These are phyloP conservation scores for Tritrichomonas musculus DNA, from an alignment of 208 protist species.

Conservation along the genomic window DNA sequence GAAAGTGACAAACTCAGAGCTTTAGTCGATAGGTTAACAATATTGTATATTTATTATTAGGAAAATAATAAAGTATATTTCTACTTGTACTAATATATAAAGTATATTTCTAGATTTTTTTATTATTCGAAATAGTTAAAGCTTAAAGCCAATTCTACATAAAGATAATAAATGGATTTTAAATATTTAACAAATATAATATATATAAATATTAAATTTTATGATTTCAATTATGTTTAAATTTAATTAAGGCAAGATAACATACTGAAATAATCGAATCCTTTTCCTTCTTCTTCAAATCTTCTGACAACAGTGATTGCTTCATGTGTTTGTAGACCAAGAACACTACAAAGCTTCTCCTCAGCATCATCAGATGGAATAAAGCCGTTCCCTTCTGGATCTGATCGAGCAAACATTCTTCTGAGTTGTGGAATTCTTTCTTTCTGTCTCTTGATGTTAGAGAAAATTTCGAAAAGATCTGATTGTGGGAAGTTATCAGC, in stretches of 20 bases:
- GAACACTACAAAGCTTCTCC: not conserved
- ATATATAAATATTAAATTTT: too few species aligned
- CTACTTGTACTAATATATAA: too few species aligned
- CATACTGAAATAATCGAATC: conserved; percentile 19
- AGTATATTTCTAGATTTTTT: too few species aligned
- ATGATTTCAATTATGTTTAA: too few species aligned
- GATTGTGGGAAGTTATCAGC: conserved; percentile 1
- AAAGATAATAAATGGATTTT: too few species aligned
- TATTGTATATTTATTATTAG: too few species aligned
- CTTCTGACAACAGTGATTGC: not conserved
- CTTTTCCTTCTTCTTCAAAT: not conserved
- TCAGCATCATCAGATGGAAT: not conserved
- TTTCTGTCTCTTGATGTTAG: not conserved
- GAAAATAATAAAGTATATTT: too few species aligned
- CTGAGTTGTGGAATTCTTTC: not conserved
- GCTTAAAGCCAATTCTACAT: too few species aligned
- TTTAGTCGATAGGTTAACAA: too few species aligned
- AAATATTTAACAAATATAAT: too few species aligned
- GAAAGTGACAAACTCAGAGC: too few species aligned
- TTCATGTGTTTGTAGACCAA: not conserved
- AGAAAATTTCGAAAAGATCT: not conserved
- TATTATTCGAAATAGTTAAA: too few species aligned
- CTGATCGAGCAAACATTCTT: not conserved
- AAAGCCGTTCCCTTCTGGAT: not conserved
- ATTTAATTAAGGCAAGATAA: not conserved